Conservation (phyloP, 495 filamentous ascomycete genomes). For the Penicillium desertorum region DNA sequence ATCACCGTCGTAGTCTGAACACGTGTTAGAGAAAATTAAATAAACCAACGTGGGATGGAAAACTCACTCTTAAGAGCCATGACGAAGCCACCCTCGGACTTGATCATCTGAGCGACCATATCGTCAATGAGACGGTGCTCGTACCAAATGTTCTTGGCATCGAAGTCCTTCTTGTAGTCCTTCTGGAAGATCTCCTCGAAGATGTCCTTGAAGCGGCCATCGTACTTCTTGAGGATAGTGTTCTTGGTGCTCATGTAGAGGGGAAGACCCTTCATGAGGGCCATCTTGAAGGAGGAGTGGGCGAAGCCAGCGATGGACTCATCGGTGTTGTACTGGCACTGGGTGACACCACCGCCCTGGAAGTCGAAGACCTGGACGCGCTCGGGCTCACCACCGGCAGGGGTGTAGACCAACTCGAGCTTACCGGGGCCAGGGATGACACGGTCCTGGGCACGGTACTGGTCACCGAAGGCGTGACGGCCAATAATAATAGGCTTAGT, state of each 20-base stretch:
- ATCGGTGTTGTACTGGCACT: conserved; percentile 97
- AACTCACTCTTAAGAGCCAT: conserved; percentile 94
- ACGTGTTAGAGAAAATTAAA: conserved; percentile 2
- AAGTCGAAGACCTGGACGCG: conserved; percentile 88
- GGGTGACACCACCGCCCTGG: conserved; percentile 81
- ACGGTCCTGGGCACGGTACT: conserved; percentile 92
- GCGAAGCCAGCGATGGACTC: conserved; percentile 94
- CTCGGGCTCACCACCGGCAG: conserved; percentile 76
- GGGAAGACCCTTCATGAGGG: conserved; percentile 78
- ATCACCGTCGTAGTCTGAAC: conserved; percentile 92
- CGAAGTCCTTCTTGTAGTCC: conserved; percentile 82
- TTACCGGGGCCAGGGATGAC: conserved; percentile 80
- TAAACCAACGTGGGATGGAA: background rate
- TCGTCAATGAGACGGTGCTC: conserved; percentile 99
- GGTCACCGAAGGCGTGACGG: conserved; percentile 97
- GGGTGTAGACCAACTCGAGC: conserved; percentile 91
- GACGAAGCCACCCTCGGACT: conserved; percentile 89
- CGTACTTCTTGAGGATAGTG: conserved; percentile 98
- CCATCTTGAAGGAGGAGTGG: conserved; percentile 93
- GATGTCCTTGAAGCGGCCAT: conserved; percentile 98
- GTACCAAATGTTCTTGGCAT: conserved; percentile 93
- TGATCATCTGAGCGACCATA: conserved; percentile 99
- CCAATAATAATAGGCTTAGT: conserved; percentile 98
- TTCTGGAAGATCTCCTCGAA: conserved; percentile 95
- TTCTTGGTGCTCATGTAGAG: conserved; percentile 99